Evolutionary conservation across 148 eudicot species (phyloP).

Genomic region (Persicaria maculosa): DNA sequence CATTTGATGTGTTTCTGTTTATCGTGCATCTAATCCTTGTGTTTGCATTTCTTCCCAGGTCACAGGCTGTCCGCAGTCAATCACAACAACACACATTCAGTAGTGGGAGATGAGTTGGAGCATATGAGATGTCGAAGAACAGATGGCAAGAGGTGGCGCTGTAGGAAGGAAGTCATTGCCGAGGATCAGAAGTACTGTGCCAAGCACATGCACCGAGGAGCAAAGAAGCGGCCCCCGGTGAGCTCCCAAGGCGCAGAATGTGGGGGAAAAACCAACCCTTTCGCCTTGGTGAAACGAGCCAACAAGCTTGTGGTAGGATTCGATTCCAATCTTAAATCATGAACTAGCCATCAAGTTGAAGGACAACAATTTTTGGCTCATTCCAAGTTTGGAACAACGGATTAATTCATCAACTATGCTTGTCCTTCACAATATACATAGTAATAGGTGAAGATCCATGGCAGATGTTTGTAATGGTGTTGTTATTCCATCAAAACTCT

Average conservation of each 20-base stretch:
- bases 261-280: not conserved
- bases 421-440: too few species aligned
- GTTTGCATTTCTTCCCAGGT: not conserved
- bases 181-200: conserved; percentile 12
- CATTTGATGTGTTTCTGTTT: not conserved
- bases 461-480: too few species aligned
- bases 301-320: not conserved
- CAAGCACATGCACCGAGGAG: conserved; percentile 8
- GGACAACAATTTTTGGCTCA: too few species aligned
- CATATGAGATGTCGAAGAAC: conserved; percentile 4
- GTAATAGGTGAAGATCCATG: too few species aligned
- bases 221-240: not conserved
- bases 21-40: too few species aligned
- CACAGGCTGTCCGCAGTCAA: not conserved
- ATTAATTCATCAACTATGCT: too few species aligned
- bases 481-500: too few species aligned
- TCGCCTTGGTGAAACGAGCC: conserved; percentile 7
- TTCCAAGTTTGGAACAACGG: too few species aligned
- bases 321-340: not conserved
- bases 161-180: conserved; percentile 5
- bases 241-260: not conserved
- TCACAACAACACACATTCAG: not conserved
- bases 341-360: too few species aligned
- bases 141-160: conserved; percentile 10
- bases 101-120: not conserved